Evolutionary conservation across 768 basidiomycete species (phyloP).

Genomic region (Tulasnella sp.): DNA sequence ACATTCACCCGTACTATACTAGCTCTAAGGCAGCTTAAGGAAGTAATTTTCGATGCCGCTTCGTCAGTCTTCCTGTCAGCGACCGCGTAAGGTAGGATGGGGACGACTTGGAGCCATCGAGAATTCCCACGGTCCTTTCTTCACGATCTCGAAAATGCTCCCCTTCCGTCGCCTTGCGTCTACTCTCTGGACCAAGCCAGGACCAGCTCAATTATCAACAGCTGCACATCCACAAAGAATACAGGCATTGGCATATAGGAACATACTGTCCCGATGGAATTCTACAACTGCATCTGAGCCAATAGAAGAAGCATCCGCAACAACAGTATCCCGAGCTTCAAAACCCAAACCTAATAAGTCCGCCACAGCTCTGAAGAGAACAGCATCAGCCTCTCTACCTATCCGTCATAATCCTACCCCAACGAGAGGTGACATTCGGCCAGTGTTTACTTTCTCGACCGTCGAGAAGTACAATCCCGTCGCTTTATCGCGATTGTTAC

Average conservation of each 20-base stretch:
- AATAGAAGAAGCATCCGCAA: neutral
- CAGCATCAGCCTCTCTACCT: constrained; percentile 74
- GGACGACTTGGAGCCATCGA: neutral
- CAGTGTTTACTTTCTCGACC: constrained; percentile 76
- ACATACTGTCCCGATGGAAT: neutral
- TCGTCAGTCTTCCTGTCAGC: neutral
- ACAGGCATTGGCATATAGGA: neutral
- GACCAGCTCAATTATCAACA: neutral
- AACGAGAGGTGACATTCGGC: constrained; percentile 65
- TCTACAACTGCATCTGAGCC: neutral
- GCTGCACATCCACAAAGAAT: neutral
- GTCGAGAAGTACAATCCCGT: constrained; percentile 71
- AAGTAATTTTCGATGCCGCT: neutral
- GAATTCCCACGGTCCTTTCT: neutral
- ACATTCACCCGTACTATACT: no score
- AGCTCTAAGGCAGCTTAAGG: no score
- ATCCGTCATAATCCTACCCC: constrained; percentile 81
- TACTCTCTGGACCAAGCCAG: neutral
- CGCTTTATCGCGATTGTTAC: constrained; percentile 41
- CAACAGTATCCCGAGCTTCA: constrained; percentile 15
- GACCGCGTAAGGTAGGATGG: neutral
- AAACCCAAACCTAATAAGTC: constrained; percentile 66
- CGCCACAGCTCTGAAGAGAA: constrained; percentile 64
- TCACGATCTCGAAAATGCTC: neutral
- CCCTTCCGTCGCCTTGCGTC: neutral